These are phyloP conservation scores for Trichocladium uniseriatum DNA, from an alignment of 495 filamentous ascomycete genomes.

Conservation along the genomic window DNA sequence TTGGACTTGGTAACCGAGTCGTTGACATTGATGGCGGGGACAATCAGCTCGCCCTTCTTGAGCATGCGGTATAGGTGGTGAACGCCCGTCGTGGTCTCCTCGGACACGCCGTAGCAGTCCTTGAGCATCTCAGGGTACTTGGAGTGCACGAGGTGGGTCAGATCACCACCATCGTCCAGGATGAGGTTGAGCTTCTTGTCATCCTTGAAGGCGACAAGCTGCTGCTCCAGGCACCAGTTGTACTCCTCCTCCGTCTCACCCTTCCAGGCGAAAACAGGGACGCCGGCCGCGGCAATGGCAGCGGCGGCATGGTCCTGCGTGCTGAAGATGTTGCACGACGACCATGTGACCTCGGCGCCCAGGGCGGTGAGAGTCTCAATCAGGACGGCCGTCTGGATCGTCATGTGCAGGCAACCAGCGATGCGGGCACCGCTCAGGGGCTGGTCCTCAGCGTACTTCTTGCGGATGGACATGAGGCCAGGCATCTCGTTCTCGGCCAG, in stretches of 20 bases:
- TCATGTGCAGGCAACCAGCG: conserved; percentile 99
- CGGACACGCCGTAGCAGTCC: conserved; percentile 94
- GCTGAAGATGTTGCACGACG: conserved; percentile 98
- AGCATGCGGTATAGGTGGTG: conserved; percentile 99
- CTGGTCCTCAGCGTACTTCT: conserved; percentile 86
- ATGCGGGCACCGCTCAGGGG: conserved; percentile 82
- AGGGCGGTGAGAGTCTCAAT: conserved; percentile 93
- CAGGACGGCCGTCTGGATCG: conserved; percentile 97
- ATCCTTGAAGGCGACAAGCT: conserved; percentile 92
- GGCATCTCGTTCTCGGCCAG: conserved; percentile 98
- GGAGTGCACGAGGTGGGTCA: conserved; percentile 90
- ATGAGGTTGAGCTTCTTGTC: conserved; percentile 95
- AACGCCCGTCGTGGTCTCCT: conserved; percentile 99
- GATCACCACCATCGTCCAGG: conserved; percentile 96
- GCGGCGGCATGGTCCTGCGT: conserved; percentile 98
- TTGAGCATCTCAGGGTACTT: conserved; percentile 98
- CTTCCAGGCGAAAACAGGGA: conserved; percentile 99
- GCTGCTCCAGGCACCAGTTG: conserved; percentile 98
- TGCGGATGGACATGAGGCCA: conserved; percentile 89
- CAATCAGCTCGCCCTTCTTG: conserved; percentile 81
- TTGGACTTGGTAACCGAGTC: conserved; percentile 99
- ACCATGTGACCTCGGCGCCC: conserved; percentile 97
- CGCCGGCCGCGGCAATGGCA: conserved; percentile 87
- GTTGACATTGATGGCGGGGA: conserved; percentile 98
- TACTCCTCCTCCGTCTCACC: conserved; percentile 99